Conservation (phyloP, 306 rosid genomes). For the Rosa chinensis region DNA sequence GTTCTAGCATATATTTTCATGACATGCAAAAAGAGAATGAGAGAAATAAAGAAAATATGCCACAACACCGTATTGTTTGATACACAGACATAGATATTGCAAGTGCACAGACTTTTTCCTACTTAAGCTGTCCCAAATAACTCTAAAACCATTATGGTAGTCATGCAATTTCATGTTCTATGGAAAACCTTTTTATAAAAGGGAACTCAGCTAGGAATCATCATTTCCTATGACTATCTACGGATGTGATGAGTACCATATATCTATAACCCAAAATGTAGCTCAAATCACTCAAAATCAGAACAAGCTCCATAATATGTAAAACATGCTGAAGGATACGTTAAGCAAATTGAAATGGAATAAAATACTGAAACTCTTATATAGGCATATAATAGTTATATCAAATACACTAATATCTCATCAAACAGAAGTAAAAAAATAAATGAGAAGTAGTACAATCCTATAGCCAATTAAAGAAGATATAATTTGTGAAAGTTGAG, state of each 20-base stretch:
- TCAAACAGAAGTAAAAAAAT: not conserved
- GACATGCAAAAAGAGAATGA: not conserved
- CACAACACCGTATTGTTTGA: not conserved
- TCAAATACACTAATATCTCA: not conserved
- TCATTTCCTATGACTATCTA: not conserved
- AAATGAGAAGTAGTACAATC: not conserved
- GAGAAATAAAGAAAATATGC: not conserved
- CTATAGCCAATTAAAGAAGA: not conserved
- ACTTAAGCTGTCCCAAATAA: not conserved
- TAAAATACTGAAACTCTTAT: not conserved
- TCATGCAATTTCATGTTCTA: not conserved
- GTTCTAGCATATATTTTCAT: not conserved
- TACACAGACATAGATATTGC: not conserved
- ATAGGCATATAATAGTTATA: not conserved
- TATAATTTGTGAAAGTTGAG: not conserved
- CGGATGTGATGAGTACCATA: not conserved
- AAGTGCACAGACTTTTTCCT: not conserved
- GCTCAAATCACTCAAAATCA: not conserved
- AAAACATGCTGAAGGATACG: not conserved
- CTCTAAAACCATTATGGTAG: not conserved
- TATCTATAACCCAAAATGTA: not conserved
- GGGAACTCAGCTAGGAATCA: not conserved
- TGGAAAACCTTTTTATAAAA: not conserved
- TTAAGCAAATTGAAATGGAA: not conserved
- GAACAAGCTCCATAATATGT: not conserved